phyloP scores from a whole-genome alignment of 1,284 basidiomycete species.

The Mrakiaceae sp. region DNA sequence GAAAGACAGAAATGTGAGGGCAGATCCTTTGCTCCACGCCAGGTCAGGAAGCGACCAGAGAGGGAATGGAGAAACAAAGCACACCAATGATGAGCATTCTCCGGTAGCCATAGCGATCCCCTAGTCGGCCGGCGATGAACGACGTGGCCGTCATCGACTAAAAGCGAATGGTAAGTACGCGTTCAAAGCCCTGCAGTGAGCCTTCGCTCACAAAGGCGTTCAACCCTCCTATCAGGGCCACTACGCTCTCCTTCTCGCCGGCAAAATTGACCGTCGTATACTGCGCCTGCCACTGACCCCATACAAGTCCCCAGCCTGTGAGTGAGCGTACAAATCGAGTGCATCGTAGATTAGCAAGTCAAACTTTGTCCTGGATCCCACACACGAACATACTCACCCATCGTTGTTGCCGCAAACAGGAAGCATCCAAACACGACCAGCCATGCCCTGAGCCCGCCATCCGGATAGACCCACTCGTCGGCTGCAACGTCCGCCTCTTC shows the following conservation, averaged over 20 bases:
- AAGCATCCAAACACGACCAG: constrained; percentile 19
- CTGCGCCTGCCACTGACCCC: background rate
- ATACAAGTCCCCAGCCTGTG: background rate
- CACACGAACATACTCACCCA: background rate
- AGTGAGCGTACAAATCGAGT: background rate
- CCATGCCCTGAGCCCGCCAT: constrained; percentile 20
- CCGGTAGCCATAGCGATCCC: constrained; percentile 13
- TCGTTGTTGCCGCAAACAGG: constrained; percentile 12
- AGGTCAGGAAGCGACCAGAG: constrained; percentile 9
- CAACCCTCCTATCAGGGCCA: constrained; percentile 13
- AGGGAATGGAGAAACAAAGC: background rate
- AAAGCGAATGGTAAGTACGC: background rate
- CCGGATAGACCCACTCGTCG: constrained; percentile 21
- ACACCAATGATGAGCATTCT: constrained; percentile 19
- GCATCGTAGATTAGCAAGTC: no score
- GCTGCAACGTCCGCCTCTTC: background rate
- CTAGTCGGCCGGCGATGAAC: constrained; percentile 19
- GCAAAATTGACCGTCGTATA: constrained; percentile 9
- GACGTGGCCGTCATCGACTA: constrained; percentile 8
- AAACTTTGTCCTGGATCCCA: background rate
- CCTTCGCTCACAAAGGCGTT: constrained; percentile 12
- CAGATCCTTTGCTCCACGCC: background rate
- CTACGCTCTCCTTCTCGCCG: background rate
- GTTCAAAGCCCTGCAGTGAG: no score
- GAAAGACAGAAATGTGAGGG: constrained; percentile 1